These are phyloP conservation scores for Globisporangium carolinianum DNA, from an alignment of 352 stramenopile genomes.

Conservation along the genomic window DNA sequence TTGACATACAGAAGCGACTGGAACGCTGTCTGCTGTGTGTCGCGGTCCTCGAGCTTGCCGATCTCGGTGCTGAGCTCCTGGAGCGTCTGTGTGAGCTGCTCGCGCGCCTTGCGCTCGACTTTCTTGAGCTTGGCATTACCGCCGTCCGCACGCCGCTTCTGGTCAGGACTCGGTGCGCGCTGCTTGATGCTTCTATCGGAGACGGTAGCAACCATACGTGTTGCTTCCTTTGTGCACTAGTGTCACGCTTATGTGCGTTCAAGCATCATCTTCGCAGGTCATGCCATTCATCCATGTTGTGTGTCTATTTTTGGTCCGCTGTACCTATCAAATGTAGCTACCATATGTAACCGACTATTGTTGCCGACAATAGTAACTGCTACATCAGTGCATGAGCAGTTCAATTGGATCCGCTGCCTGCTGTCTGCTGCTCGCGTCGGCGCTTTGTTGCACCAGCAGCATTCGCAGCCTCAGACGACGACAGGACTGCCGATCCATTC, in stretches of 20 bases:
- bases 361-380: too few species aligned
- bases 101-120: slow-evolving; percentile 35
- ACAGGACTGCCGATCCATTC: neutral
- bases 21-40: slow-evolving; percentile 64
- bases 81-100: slow-evolving; percentile 26
- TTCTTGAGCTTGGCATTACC: slow-evolving; percentile 33
- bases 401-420: neutral
- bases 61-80: slow-evolving; percentile 36
- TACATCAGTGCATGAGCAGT: neutral
- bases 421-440: too few species aligned
- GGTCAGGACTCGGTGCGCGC: neutral
- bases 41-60: slow-evolving; percentile 53
- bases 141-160: neutral
- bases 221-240: too few species aligned
- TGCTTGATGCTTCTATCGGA: neutral
- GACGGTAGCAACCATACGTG: neutral
- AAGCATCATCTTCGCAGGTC: too few species aligned
- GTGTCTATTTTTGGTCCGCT: too few species aligned
- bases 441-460: too few species aligned
- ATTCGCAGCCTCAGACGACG: too few species aligned
- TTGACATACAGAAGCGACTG: slow-evolving; percentile 27
- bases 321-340: too few species aligned
- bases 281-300: too few species aligned
- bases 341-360: too few species aligned
- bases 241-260: too few species aligned